Evolutionary conservation across 2,329 filamentous ascomycete genomes (phyloP).

Genomic region (Phialemonium atrogriseum): DNA sequence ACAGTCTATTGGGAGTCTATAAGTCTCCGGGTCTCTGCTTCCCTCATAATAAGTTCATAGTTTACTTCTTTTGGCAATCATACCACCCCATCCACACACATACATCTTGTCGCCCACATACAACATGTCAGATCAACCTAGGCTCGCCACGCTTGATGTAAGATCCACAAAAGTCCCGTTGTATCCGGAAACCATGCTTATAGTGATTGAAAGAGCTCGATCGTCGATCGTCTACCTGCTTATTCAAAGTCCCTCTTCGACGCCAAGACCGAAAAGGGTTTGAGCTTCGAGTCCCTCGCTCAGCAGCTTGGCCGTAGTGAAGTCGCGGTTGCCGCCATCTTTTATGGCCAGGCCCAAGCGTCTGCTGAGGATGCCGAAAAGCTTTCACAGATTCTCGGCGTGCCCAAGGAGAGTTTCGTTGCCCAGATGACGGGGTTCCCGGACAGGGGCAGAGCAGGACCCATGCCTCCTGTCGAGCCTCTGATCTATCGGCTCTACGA

Average conservation of each 20-base stretch:
- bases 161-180: slow-evolving; percentile 8
- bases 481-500: slow-evolving; percentile 88
- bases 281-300: slow-evolving; percentile 75
- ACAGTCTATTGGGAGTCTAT: no score
- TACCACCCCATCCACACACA: background rate
- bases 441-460: slow-evolving; percentile 68
- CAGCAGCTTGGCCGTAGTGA: slow-evolving; percentile 67
- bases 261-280: slow-evolving; percentile 66
- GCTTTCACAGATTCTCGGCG: slow-evolving; percentile 49
- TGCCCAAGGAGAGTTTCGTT: slow-evolving; percentile 45
- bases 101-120: no score
- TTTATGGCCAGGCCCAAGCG: slow-evolving; percentile 65
- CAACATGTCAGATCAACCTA: slow-evolving; percentile 15
- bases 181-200: no score
- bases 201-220: slow-evolving; percentile 29
- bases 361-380: slow-evolving; percentile 42
- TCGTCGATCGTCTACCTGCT: slow-evolving; percentile 60
- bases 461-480: slow-evolving; percentile 79
- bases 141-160: slow-evolving; percentile 29
- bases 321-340: slow-evolving; percentile 78
- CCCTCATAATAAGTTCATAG: no score
- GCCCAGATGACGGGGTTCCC: slow-evolving; percentile 65
- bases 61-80: no score
- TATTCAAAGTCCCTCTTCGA: slow-evolving; percentile 69
- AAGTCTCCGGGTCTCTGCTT: no score